phyloP scores from a whole-genome alignment of 192 early-diverging fungal species.

The Diversispora eburnea region DNA sequence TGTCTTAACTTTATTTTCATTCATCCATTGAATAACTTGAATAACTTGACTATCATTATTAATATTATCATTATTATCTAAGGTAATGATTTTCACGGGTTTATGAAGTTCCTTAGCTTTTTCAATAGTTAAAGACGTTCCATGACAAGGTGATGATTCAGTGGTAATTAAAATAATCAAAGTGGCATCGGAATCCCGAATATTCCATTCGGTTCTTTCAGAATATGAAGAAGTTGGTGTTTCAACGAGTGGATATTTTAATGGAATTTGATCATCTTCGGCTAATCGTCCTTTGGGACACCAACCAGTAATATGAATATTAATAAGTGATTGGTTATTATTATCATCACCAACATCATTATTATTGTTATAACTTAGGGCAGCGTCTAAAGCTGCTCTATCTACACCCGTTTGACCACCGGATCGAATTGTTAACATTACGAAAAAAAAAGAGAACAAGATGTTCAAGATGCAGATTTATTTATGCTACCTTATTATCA shows the following conservation, averaged over 20 bases:
- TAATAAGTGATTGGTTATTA: not conserved
- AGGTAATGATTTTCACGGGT: not conserved
- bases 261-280: not conserved
- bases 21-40: not conserved
- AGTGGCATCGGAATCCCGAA: constrained; percentile 10
- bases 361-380: not conserved
- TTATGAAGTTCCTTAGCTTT: not conserved
- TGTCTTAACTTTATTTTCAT: not conserved
- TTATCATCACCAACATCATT: too few species aligned
- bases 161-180: not conserved
- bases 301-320: constrained; percentile 11
- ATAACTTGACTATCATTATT: not conserved
- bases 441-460: too few species aligned
- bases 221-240: not conserved
- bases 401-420: constrained; percentile 9
- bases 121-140: not conserved
- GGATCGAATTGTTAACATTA: not conserved
- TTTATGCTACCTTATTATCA: too few species aligned
- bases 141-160: not conserved
- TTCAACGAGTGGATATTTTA: constrained; percentile 9
- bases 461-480: too few species aligned
- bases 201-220: constrained; percentile 10
- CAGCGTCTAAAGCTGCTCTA: constrained; percentile 6
- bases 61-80: not conserved
- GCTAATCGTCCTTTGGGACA: constrained; percentile 16